phyloP scores from a whole-genome alignment of 2,329 filamentous ascomycete species.

The Escovopsis sp. region DNA sequence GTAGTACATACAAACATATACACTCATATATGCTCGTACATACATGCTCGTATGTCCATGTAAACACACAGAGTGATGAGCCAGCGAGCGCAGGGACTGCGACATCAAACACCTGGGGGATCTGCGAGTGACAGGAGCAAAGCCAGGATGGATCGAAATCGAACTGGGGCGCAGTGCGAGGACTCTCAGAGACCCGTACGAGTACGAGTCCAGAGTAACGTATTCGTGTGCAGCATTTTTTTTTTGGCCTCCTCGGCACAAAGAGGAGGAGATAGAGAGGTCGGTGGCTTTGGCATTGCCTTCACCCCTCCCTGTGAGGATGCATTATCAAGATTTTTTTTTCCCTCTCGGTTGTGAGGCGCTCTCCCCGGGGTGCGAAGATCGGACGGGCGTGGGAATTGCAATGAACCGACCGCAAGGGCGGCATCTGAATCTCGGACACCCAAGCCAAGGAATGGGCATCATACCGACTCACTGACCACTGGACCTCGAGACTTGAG shows the following conservation, averaged over 20 bases:
- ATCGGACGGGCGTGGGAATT: too few species aligned
- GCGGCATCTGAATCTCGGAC: slow-evolving; percentile 1
- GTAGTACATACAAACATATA: background rate
- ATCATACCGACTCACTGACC: too few species aligned
- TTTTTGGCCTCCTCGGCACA: too few species aligned
- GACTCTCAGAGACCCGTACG: too few species aligned
- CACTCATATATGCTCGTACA: background rate
- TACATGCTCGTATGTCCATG: background rate
- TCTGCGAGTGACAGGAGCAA: background rate
- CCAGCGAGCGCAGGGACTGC: slow-evolving; percentile 4
- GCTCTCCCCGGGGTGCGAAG: too few species aligned
- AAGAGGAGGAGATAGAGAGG: slow-evolving; percentile 2
- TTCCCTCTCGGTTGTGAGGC: too few species aligned
- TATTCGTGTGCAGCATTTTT: too few species aligned
- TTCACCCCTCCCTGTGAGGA: background rate
- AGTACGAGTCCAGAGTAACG: too few species aligned
- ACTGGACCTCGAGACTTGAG: too few species aligned
- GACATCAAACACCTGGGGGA: slow-evolving; percentile 2
- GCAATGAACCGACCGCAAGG: background rate
- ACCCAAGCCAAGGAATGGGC: background rate
- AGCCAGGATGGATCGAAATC: background rate
- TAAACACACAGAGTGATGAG: background rate
- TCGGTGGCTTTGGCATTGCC: background rate
- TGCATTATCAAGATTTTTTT: background rate
- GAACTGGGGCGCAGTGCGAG: background rate